These are phyloP conservation scores for Chalara sp. DNA, from an alignment of 2,329 filamentous ascomycete species.

Conservation along the genomic window DNA sequence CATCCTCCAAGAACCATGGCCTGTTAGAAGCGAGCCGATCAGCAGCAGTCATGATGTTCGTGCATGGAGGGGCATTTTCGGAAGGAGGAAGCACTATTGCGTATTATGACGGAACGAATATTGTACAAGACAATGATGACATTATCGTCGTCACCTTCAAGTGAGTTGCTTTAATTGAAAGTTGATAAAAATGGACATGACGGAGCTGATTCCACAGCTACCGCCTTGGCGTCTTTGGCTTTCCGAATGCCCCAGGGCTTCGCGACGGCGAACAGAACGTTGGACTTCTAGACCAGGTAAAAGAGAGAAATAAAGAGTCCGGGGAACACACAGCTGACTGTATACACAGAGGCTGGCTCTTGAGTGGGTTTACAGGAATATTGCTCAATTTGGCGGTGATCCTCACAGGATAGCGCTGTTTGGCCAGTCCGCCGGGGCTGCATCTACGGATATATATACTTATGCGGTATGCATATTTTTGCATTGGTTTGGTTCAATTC, in stretches of 20 bases:
- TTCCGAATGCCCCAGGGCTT: constrained; percentile 14
- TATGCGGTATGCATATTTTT: constrained; percentile 8
- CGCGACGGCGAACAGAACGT: constrained; percentile 14
- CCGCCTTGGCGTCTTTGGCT: constrained; percentile 28
- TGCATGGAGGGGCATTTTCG: constrained; percentile 33
- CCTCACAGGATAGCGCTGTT: constrained; percentile 26
- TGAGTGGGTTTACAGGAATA: constrained; percentile 52
- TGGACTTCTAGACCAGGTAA: constrained; percentile 45
- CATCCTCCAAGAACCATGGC: not conserved
- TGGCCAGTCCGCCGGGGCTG: constrained; percentile 23
- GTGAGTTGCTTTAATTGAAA: constrained; percentile 15
- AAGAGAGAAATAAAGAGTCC: too few relatives aligned
- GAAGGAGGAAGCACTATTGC: constrained; percentile 10
- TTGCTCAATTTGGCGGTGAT: constrained; percentile 52
- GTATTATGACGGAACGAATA: constrained; percentile 13
- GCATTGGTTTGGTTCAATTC: too few relatives aligned
- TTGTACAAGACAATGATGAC: constrained; percentile 12
- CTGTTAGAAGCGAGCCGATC: not conserved
- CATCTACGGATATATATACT: constrained; percentile 18
- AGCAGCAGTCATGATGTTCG: constrained; percentile 33
- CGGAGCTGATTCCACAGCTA: constrained; percentile 9
- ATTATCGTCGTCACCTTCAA: constrained; percentile 28
- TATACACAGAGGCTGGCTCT: constrained; percentile 41
- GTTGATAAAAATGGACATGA: not conserved
- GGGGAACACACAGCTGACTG: too few relatives aligned